Percentiles rank a stretch among this genome's conserved stretches.
These are phyloP conservation scores for Lasiodiplodia citricola DNA, from an alignment of 2,329 filamentous ascomycete genomes.

Conservation along the genomic window DNA sequence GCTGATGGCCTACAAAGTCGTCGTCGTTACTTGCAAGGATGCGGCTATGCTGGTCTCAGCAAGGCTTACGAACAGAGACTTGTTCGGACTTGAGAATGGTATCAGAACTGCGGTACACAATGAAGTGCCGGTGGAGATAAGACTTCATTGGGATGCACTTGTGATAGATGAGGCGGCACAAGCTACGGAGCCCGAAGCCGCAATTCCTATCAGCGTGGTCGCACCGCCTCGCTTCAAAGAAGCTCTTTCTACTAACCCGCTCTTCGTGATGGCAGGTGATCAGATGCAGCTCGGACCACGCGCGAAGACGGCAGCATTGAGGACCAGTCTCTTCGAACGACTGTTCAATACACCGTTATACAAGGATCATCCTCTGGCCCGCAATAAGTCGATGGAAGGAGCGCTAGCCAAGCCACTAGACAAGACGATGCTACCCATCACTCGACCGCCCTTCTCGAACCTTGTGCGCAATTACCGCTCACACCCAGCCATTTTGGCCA, in stretches of 20 bases:
- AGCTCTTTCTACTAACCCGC: slow-evolving; percentile 36
- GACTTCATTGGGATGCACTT: slow-evolving; percentile 51
- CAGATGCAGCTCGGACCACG: slow-evolving; percentile 52
- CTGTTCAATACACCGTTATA: slow-evolving; percentile 47
- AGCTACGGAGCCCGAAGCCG: slow-evolving; percentile 50
- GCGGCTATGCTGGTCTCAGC: slow-evolving; percentile 49
- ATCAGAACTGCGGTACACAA: slow-evolving; percentile 41
- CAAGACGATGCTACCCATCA: slow-evolving; percentile 46
- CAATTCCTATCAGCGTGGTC: slow-evolving; percentile 49
- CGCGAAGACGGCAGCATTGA: slow-evolving; percentile 41
- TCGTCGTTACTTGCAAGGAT: slow-evolving; percentile 51
- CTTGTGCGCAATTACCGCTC: slow-evolving; percentile 55
- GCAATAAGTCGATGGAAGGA: slow-evolving; percentile 37
- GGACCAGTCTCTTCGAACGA: slow-evolving; percentile 50
- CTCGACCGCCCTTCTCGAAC: slow-evolving; percentile 51
- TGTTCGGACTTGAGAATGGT: slow-evolving; percentile 44
- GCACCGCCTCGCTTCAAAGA: slow-evolving; percentile 40
- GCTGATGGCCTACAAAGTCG: slow-evolving; percentile 48
- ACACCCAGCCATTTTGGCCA: slow-evolving; percentile 51
- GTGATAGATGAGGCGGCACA: slow-evolving; percentile 55
- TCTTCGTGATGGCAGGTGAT: slow-evolving; percentile 54
- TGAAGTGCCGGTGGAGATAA: slow-evolving; percentile 29
- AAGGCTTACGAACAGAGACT: slow-evolving; percentile 50
- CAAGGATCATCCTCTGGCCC: slow-evolving; percentile 48
- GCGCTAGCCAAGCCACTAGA: slow-evolving; percentile 36